These are phyloP conservation scores for Cutaneotrichosporon sp. DNA, from an alignment of 1,284 basidiomycete genomes.

Conservation along the genomic window DNA sequence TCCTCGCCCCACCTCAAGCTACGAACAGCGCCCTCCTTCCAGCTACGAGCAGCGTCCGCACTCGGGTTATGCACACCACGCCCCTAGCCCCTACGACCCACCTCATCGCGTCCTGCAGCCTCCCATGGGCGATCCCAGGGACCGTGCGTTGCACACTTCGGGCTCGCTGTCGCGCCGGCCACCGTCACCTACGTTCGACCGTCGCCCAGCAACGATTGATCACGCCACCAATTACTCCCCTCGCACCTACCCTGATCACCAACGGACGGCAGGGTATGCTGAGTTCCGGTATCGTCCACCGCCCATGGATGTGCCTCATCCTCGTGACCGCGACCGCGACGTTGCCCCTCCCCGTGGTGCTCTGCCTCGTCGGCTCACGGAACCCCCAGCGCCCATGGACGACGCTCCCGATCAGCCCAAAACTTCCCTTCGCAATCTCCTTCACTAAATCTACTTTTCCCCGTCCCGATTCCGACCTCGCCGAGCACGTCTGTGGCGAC, in stretches of 20 bases:
- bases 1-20: constrained; percentile 10
- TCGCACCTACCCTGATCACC: background rate
- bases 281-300: constrained; percentile 17
- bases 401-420: constrained; percentile 14
- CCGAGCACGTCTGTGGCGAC: background rate
- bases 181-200: background rate
- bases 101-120: constrained; percentile 2
- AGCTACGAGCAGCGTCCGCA: constrained; percentile 5
- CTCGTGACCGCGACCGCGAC: constrained; percentile 5
- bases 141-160: background rate
- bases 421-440: constrained; percentile 20
- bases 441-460: constrained; percentile 12
- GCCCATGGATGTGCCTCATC: background rate
- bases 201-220: background rate
- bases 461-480: background rate
- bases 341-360: background rate
- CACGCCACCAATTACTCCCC: constrained; percentile 10
- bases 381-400: background rate
- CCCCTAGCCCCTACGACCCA: background rate
- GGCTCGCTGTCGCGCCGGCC: background rate
- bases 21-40: constrained; percentile 4
- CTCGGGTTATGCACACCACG: constrained; percentile 2
- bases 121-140: constrained; percentile 8
- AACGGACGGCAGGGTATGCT: background rate
- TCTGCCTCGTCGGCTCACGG: background rate